Evolutionary conservation across 176 grass and related monocot genomes (phyloP), one percentile per base, ranked within the genome.

Genomic region (Puya raimondii): DNA sequence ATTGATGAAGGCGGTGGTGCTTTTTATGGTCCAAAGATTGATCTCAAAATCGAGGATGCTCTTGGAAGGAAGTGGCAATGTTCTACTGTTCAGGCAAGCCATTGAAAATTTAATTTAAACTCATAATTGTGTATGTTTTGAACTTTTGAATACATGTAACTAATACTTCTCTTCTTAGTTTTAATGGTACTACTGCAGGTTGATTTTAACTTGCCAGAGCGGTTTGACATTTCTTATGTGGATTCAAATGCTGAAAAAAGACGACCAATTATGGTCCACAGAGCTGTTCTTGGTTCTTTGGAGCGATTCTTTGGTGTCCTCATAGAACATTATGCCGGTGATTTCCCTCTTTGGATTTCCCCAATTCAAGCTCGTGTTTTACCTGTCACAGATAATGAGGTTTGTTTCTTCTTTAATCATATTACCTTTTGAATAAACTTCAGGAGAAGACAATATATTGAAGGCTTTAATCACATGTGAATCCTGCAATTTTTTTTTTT

Each of bases 11-110:
- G 89, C 48, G 94, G 94, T 64, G 94, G 94, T 75, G 94, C 87
- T 48, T 99, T 99, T 65, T 93, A 93, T 77, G 94, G 94, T 68
- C 89, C 89, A 50, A 99, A 99, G 84, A 99, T 99, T 67, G 94
- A 99, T 87, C 51, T 99, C 18, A 99, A 93, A 83, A 99, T 99
- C 61, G 86, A 99, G 69, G 94, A 93, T 65, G 86, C 94, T 68
- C 94, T 99, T 82, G 89, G 84, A 80, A 84, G 94, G 75, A 99
- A 93, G 82, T 99, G 94, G 94, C 89, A 99, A 56, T 99, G 89
- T 68, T 99, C 89, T 10, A 99, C 94, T 26, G 84, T 99, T 33
- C 89, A 93, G 87, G 94, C 78, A 80, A 72, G 66, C 76, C 33
- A 2, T 50, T 52, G 22, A 17, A 49, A 14, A 18, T 52, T 10